Evolutionary conservation across 2,329 filamentous ascomycete genomes (phyloP).

Genomic region (Neopestalotiopsis clavispora): DNA sequence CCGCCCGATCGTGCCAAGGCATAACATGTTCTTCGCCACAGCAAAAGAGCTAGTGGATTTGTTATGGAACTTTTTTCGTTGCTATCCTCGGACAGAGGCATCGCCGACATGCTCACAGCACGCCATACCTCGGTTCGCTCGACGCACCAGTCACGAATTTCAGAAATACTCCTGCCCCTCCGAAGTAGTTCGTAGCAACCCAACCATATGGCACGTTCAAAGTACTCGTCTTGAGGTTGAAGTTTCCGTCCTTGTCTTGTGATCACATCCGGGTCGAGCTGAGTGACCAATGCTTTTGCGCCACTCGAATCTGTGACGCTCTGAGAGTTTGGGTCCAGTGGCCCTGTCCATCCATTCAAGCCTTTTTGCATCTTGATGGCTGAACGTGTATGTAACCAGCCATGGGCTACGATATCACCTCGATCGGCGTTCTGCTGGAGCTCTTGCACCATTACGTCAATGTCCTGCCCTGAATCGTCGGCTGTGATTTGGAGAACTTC

Average conservation of each 20-base stretch:
- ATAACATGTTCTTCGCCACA: slow-evolving; percentile 82
- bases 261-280: slow-evolving; percentile 90
- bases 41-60: slow-evolving; percentile 54
- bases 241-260: slow-evolving; percentile 77
- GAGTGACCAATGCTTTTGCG: slow-evolving; percentile 74
- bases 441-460: slow-evolving; percentile 77
- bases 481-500: slow-evolving; percentile 86
- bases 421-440: slow-evolving; percentile 78
- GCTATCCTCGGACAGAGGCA: slow-evolving; percentile 61
- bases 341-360: slow-evolving; percentile 68
- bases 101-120: slow-evolving; percentile 78
- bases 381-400: slow-evolving; percentile 90
- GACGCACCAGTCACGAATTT: slow-evolving; percentile 84
- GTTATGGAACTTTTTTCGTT: slow-evolving; percentile 45
- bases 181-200: slow-evolving; percentile 93
- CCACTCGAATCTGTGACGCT: slow-evolving; percentile 62
- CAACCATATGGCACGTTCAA: slow-evolving; percentile 89
- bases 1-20: slow-evolving; percentile 71
- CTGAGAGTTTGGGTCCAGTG: slow-evolving; percentile 66
- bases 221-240: slow-evolving; percentile 83
- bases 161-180: slow-evolving; percentile 74
- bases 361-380: slow-evolving; percentile 91
- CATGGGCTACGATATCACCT: slow-evolving; percentile 82
- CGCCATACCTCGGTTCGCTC: slow-evolving; percentile 90
- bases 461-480: slow-evolving; percentile 66